phyloP scores from a whole-genome alignment of 164 flowering plant species.

The Umbellularia californica region DNA sequence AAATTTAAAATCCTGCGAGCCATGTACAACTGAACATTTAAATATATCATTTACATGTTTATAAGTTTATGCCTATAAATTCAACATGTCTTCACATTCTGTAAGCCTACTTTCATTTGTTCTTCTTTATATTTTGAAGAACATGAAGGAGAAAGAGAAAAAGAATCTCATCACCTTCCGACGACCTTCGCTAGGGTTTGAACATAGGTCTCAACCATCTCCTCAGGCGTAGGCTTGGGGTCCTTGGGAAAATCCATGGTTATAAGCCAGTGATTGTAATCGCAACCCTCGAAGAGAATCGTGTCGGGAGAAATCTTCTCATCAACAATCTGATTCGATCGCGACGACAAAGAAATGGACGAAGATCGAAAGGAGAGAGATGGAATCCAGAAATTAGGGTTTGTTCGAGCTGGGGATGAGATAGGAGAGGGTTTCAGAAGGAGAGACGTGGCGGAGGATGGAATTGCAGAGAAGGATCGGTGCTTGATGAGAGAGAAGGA shows the following conservation, averaged over 20 bases:
- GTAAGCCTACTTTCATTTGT: too few relatives aligned
- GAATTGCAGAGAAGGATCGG: slow-evolving; percentile 14
- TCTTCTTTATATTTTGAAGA: too few relatives aligned
- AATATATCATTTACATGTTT: too few relatives aligned
- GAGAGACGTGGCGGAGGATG: slow-evolving; percentile 6
- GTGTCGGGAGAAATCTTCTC: slow-evolving; percentile 55
- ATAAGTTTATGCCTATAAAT: too few relatives aligned
- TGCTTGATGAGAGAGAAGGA: slow-evolving; percentile 28
- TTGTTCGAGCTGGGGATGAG: not conserved
- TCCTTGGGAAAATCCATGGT: slow-evolving; percentile 77
- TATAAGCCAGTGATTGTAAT: slow-evolving; percentile 95
- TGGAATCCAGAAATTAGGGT: slow-evolving; percentile 5
- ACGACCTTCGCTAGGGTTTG: slow-evolving; percentile 71
- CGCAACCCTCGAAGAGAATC: slow-evolving; percentile 84
- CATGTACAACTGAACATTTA: too few relatives aligned
- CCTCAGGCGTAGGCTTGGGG: slow-evolving; percentile 51
- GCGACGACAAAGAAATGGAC: slow-evolving; percentile 16
- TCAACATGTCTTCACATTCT: too few relatives aligned
- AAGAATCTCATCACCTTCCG: slow-evolving; percentile 43
- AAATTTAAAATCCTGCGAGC: too few relatives aligned
- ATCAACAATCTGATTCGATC: slow-evolving; percentile 19
- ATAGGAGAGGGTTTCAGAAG: not conserved
- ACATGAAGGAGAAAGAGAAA: too few relatives aligned
- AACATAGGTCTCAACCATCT: slow-evolving; percentile 84
- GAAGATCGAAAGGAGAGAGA: slow-evolving; percentile 21